Evolutionary conservation across 2,329 filamentous ascomycete species (phyloP).

Genomic region (Colletotrichum sp.): DNA sequence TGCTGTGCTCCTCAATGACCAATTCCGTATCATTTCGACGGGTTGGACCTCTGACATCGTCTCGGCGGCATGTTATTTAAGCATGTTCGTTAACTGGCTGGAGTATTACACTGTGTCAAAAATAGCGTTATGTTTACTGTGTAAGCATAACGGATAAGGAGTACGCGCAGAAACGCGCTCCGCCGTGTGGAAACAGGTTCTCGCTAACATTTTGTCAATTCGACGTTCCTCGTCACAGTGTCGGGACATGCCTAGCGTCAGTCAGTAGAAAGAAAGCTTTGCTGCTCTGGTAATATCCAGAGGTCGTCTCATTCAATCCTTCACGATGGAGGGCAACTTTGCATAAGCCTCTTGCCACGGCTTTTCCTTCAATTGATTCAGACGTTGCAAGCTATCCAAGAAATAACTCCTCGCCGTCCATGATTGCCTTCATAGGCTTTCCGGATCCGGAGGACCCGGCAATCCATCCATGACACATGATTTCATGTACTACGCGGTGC

Average conservation of each 20-base stretch:
- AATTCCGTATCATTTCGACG: neutral
- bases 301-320: neutral
- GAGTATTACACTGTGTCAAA: neutral
- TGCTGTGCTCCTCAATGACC: neutral
- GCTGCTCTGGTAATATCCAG: neutral
- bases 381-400: neutral
- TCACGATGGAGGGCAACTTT: neutral
- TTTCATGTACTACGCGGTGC: neutral
- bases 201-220: neutral
- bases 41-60: neutral
- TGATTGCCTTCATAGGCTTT: neutral
- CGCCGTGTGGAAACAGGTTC: neutral
- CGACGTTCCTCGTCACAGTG: neutral
- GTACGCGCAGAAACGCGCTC: neutral
- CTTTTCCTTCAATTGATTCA: neutral
- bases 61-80: neutral
- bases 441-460: neutral
- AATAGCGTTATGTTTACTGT: neutral
- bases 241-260: neutral
- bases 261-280: neutral
- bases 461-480: neutral
- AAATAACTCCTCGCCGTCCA: neutral
- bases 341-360: neutral
- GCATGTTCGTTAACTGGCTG: neutral
- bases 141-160: constrained; percentile 11